Evolutionary conservation across 257 asterid species (phyloP), one percentile per base, ranked within the genome.

Genomic region (Rhazya stricta): DNA sequence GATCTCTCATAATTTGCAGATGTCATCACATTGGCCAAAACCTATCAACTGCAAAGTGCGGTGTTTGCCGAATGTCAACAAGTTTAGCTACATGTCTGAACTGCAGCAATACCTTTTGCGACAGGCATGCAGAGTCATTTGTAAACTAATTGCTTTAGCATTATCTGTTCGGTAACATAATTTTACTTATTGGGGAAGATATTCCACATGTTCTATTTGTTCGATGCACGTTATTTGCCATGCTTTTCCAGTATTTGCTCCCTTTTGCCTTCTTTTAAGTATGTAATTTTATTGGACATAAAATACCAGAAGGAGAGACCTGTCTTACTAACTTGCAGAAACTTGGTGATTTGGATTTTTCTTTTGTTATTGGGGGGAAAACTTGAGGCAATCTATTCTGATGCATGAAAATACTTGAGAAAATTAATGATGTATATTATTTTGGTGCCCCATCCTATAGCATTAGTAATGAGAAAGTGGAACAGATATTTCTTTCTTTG

Each of bases 71-170:
- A 43, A 80, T 84, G 71, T 83, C 89, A 48, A 87, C 87, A 77
- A 80, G 88, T 46, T 80, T 93, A 79, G 95, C 97, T 77, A 79
- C 88, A 67, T 93, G 98, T 73, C 81, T 93, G 27, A 78, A 80
- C 76, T 93, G 98, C 78, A 83, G 85, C 73, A 89, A 88, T 78
- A 82, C 83, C 63, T 87, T 83, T 75, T 93, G 98, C 81, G 98
- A 93, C 82, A 79, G 96, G 98, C 91, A 83, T 75, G 81, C 56
- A 69, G 70, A 67, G 45, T 70, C 46, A 75, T 10, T 67, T 37
- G 50, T 30, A 4, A 5, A 62, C 21, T 48, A 37, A 45, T 21
- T 43, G 34, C 74, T 36, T 32, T 58, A 27, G 58, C 39, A 3
- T 16, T 72, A 56, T 6, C 56, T 75, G 72, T 46, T 32, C 54